Percentiles rank a stretch among this genome's conserved stretches.
phyloP scores from a whole-genome alignment of 2,329 filamentous ascomycete genomes.

The Calonectria montana region DNA sequence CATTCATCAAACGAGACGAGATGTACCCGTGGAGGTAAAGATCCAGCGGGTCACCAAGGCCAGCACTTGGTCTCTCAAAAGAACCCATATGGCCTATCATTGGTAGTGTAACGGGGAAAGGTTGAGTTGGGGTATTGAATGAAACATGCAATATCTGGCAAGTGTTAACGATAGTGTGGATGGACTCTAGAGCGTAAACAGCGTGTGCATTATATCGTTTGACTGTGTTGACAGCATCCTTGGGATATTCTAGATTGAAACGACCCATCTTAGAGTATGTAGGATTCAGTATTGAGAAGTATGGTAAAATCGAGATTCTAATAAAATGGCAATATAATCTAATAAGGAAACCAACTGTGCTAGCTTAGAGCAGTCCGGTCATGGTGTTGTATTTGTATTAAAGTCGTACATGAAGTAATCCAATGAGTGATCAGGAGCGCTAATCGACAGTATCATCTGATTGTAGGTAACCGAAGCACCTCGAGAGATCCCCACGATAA shows the following conservation, averaged over 20 bases:
- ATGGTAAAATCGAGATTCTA: neutral
- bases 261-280: slow-evolving; percentile 44
- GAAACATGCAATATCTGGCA: slow-evolving; percentile 83
- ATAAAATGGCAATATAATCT: neutral
- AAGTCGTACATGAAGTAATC: neutral
- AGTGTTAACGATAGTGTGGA: slow-evolving; percentile 82
- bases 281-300: neutral
- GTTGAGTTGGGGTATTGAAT: slow-evolving; percentile 72
- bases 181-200: slow-evolving; percentile 76
- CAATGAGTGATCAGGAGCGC: neutral
- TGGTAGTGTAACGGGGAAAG: slow-evolving; percentile 81
- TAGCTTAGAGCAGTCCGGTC: neutral
- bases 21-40: slow-evolving; percentile 90
- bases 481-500: neutral
- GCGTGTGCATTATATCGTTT: slow-evolving; percentile 75
- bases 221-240: slow-evolving; percentile 71
- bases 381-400: neutral
- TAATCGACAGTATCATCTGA: neutral
- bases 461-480: neutral
- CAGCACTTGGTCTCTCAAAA: slow-evolving; percentile 71
- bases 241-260: slow-evolving; percentile 69
- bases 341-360: neutral
- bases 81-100: slow-evolving; percentile 90
- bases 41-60: slow-evolving; percentile 74
- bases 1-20: slow-evolving; percentile 79